These are phyloP conservation scores for Solanum bukasovii DNA, from an alignment of 257 asterid genomes.

Conservation along the genomic window DNA sequence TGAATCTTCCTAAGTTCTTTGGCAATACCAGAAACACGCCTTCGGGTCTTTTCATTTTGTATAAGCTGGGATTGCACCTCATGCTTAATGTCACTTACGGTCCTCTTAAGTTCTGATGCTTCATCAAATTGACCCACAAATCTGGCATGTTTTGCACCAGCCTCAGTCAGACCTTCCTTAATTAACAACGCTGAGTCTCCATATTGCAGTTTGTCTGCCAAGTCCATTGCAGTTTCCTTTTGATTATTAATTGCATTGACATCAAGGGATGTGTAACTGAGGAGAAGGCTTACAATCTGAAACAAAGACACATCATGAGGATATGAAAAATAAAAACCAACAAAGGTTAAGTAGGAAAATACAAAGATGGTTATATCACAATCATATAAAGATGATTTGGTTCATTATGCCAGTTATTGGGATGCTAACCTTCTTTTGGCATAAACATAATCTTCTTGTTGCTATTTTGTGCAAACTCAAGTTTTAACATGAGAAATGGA, in stretches of 20 bases:
- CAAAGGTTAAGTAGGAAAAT: neutral
- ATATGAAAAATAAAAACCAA: neutral
- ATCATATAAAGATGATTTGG: neutral
- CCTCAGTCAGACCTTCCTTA: slow-evolving; percentile 56
- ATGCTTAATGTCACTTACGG: slow-evolving; percentile 91
- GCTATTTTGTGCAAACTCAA: neutral
- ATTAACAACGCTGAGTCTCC: slow-evolving; percentile 62
- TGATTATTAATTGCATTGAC: slow-evolving; percentile 68
- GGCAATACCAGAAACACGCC: slow-evolving; percentile 91
- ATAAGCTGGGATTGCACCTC: slow-evolving; percentile 91
- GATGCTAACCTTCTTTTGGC: neutral
- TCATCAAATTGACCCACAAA: slow-evolving; percentile 54
- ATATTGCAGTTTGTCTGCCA: slow-evolving; percentile 84
- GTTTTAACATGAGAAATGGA: neutral
- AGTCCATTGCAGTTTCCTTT: slow-evolving; percentile 88
- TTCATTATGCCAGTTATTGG: neutral
- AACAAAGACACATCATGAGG: slow-evolving; percentile 1
- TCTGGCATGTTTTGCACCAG: slow-evolving; percentile 83
- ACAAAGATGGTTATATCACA: neutral
- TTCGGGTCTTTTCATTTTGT: slow-evolving; percentile 80
- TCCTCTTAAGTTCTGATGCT: slow-evolving; percentile 76
- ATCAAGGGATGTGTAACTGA: slow-evolving; percentile 45
- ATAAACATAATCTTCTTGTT: neutral
- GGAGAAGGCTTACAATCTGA: slow-evolving; percentile 69
- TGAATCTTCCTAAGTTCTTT: slow-evolving; percentile 93